Base-by-base conservation (phyloP, 1,139 yeast genomes). In the Saccharomycopsis phalli region DNA sequence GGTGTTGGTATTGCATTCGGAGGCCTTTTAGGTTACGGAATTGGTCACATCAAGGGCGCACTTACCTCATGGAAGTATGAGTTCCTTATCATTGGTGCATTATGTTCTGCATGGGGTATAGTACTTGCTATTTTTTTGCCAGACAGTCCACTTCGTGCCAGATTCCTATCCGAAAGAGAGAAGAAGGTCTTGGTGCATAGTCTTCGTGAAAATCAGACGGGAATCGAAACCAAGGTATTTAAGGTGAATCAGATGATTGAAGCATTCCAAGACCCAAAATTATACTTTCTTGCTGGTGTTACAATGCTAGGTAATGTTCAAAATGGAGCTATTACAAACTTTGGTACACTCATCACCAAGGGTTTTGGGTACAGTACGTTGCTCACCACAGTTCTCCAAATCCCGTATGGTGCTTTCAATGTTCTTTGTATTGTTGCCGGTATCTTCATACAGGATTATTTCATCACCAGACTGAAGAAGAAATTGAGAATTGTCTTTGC, bases 221-320 rank as follows among this genome's bases (percentile, higher is more conserved):
- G 79, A 18, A 66, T 69, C 46, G 77, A 76, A 26, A 67, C 64
- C 51, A 60, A 56, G 36, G 59, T 61, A 31, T 68, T 74, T 57
- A 77, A 78, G 50, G 60, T 54, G 53, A 57, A 70, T 37, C 87
- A 79, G 53, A 61, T 75, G 32, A 55, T 55, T 48, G 74, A 69
- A 50, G 67, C 69, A 1, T 46, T 68, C 28, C 50, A 47, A 16
- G 74, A 69, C 44, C 55, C 62, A 31, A 54, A 77, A 51, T 50
- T 76, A 25, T 67, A 70, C 49, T 62, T 62, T 31, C 36, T 59
- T 1, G 61, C 61, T 47, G 66, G 68, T 29, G 52, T 71, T 6
- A 53, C 59, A 19, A n/a, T n/a, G n/a, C n/a, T n/a, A n/a, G 52
- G 52, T 37, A 62, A 66, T 47, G 60, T 70, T 20, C 70, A 73